Evolutionary conservation across 2,329 filamentous ascomycete genomes (phyloP), one percentile per base, ranked within the genome.

Genomic region (Penicillium aurantiogriseum): DNA sequence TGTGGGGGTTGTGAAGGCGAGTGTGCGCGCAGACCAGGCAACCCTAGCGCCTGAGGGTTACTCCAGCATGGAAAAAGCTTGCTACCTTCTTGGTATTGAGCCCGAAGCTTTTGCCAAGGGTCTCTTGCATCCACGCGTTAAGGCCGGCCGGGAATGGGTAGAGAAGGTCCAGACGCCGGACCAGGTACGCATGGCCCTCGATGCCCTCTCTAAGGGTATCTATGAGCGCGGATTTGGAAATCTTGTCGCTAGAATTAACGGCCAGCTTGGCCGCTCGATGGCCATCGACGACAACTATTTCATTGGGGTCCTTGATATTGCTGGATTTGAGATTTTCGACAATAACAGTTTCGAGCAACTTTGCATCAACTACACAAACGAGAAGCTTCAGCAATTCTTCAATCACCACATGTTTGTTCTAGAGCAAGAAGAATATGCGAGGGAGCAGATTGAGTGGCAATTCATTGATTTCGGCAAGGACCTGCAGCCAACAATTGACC

Each of bases 401-500:
- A 99, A 99, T 69, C 94, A 99, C 72, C 95, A 99, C 79, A 99
- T 99, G 94, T 99, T 99, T 71, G 94, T 99, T 10, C 81, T 99
- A 8, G 94, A 99, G 73, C 94, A 99, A 70, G 94, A 99, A 74
- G 94, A 99, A 74, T 99, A 99, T 74, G 92, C 94, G 9, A 83
- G 93, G 47, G 94, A 99, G 72, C 91, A 97, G 74, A 99, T 99
- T 66, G 94, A 99, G 76, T 99, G 94, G 94, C 92, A 97, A 71
- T 99, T 99, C 73, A 99, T 99, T 71, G 94, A 99, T 75, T 99
- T 99, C 71, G 94, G 94, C 19, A 92, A 92, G 60, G 94, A 99
- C 70, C 81, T 99, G 27, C 95, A 99, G 73, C 94, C 94, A 0
- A 99, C 94, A 0, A 99, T 99, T 66, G 94, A 99, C 69, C 82